phyloP scores from a whole-genome alignment of 495 filamentous ascomycete species.

The Daldinia bambusicola region DNA sequence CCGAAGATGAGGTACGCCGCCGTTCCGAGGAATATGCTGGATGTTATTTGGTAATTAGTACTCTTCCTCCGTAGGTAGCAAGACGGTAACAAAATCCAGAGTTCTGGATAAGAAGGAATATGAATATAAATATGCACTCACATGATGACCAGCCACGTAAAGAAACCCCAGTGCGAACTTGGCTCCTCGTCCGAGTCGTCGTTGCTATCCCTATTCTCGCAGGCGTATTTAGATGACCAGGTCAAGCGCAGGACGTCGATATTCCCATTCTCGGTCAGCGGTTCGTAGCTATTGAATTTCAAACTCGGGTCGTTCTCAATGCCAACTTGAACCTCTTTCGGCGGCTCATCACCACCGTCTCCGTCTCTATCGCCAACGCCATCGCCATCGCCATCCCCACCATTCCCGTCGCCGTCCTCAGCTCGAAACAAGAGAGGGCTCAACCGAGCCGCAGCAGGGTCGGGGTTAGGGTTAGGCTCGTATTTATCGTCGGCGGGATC shows the following conservation, averaged over 20 bases:
- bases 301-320: slow-evolving; percentile 67
- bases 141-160: slow-evolving; percentile 98
- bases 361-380: slow-evolving; percentile 48
- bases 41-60: slow-evolving; percentile 24
- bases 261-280: slow-evolving; percentile 57
- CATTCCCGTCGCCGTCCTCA: slow-evolving; percentile 42
- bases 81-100: neutral
- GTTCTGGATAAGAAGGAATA: neutral
- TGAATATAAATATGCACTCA: too few relatives aligned
- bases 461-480: slow-evolving; percentile 21
- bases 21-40: slow-evolving; percentile 81
- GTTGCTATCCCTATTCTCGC: slow-evolving; percentile 68
- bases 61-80: too few relatives aligned
- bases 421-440: slow-evolving; percentile 35
- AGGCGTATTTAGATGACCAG: slow-evolving; percentile 89
- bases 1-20: slow-evolving; percentile 97
- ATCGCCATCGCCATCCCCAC: slow-evolving; percentile 48
- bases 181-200: slow-evolving; percentile 52
- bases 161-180: slow-evolving; percentile 82
- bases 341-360: slow-evolving; percentile 49
- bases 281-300: slow-evolving; percentile 74
- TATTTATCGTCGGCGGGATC: slow-evolving; percentile 59
- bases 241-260: slow-evolving; percentile 71
- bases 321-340: slow-evolving; percentile 57
- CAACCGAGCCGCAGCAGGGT: neutral